A percentile compares a stretch with the other conserved stretches of the same genome.
Evolutionary conservation across 768 basidiomycete genomes (phyloP).

Genomic region (Gymnopilus dilepis): DNA sequence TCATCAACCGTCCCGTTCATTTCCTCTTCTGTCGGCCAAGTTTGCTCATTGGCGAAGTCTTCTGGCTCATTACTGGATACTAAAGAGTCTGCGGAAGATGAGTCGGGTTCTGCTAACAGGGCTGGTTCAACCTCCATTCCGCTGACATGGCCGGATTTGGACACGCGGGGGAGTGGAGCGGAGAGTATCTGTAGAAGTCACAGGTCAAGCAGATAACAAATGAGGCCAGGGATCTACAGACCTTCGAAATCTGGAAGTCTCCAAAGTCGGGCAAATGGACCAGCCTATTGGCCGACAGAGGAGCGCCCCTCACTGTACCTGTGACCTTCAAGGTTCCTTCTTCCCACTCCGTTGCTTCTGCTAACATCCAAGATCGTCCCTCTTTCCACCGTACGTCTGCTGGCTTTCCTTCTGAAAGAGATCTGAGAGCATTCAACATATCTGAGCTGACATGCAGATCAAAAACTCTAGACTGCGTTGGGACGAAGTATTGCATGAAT

Average conservation of each 20-base stretch:
- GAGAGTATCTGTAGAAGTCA: conserved; percentile 65
- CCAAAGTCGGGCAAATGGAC: conserved; percentile 88
- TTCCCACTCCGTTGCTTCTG: conserved; percentile 65
- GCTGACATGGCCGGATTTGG: conserved; percentile 37
- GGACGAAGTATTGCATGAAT: conserved; percentile 95
- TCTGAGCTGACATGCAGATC: conserved; percentile 73
- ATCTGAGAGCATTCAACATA: conserved; percentile 71
- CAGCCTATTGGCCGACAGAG: conserved; percentile 81
- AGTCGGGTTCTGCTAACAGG: conserved; percentile 67
- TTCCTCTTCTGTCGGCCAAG: conserved; percentile 98
- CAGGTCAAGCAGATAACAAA: not conserved
- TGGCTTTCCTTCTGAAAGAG: conserved; percentile 86
- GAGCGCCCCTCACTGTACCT: conserved; percentile 82
- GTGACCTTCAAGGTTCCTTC: conserved; percentile 72
- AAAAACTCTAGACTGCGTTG: conserved; percentile 75
- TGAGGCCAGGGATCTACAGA: conserved; percentile 36
- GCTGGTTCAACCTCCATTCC: conserved; percentile 74
- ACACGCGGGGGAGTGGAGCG: conserved; percentile 50
- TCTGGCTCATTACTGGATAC: conserved; percentile 89
- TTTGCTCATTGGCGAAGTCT: conserved; percentile 92
- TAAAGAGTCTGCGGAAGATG: conserved; percentile 79
- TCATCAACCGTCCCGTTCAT: conserved; percentile 55
- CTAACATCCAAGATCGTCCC: conserved; percentile 77
- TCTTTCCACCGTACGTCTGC: conserved; percentile 83
- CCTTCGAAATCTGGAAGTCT: conserved; percentile 86